A percentile compares a stretch with the other conserved stretches of the same genome.
These are phyloP conservation scores for Arachis monticola DNA, from an alignment of 331 rosid genomes.

Conservation along the genomic window DNA sequence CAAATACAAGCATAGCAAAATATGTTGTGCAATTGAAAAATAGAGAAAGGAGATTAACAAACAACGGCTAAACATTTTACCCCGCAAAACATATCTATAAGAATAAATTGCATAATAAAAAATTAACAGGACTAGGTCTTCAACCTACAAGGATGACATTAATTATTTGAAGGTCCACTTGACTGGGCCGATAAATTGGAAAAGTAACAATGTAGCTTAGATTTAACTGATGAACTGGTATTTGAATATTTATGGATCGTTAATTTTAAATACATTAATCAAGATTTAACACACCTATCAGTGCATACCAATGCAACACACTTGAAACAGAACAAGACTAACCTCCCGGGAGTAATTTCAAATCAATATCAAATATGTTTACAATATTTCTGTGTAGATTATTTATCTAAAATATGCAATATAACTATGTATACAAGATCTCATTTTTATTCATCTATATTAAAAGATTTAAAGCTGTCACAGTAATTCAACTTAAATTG, in stretches of 20 bases:
- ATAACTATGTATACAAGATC: not conserved
- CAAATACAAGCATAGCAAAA: slow-evolving; percentile 28
- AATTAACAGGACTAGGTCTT: not conserved
- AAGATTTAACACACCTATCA: slow-evolving; percentile 19
- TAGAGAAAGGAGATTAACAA: slow-evolving; percentile 4
- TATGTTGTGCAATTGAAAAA: slow-evolving; percentile 18
- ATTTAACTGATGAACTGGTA: slow-evolving; percentile 4
- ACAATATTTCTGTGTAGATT: not conserved
- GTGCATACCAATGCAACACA: not conserved
- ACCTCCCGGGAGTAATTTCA: slow-evolving; percentile 6
- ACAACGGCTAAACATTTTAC: not conserved
- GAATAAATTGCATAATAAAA: slow-evolving; percentile 4
- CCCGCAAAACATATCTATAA: slow-evolving; percentile 6
- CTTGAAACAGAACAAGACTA: slow-evolving; percentile 1
- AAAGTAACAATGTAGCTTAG: slow-evolving; percentile 25
- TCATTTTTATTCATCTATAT: not conserved
- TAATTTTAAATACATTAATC: not conserved
- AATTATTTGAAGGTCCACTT: slow-evolving; percentile 2
- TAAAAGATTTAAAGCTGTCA: slow-evolving; percentile 11
- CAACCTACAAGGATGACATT: slow-evolving; percentile 2
- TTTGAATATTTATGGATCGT: not conserved
- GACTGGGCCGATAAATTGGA: slow-evolving; percentile 17
- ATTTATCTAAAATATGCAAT: not conserved
- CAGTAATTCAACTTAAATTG: slow-evolving; percentile 9
- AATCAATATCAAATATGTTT: not conserved